phyloP scores from a whole-genome alignment of 371 early-diverging fungal genomes.

The Furculomyces boomerangus region DNA sequence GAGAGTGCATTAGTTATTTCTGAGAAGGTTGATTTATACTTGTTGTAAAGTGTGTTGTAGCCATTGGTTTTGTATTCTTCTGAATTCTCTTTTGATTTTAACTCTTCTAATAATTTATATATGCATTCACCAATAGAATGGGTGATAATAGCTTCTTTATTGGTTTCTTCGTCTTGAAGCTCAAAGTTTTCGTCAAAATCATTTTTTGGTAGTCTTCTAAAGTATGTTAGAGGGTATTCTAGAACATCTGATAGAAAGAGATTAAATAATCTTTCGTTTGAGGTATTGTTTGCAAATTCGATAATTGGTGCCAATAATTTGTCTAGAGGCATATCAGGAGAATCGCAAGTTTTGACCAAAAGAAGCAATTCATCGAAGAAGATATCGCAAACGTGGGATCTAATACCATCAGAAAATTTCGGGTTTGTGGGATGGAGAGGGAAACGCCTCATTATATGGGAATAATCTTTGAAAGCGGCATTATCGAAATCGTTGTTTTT shows the following conservation, averaged over 20 bases:
- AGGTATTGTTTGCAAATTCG: constrained; percentile 26
- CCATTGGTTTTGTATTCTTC: neutral
- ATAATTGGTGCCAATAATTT: constrained; percentile 43
- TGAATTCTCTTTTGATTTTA: too few relatives aligned
- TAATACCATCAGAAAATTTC: constrained; percentile 50
- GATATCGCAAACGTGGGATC: constrained; percentile 62
- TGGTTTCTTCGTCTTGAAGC: neutral
- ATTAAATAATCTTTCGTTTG: constrained; percentile 10
- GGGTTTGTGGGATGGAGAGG: constrained; percentile 8
- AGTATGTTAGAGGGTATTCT: constrained; percentile 4
- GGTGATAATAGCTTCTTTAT: neutral
- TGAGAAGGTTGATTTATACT: neutral
- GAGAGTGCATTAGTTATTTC: neutral
- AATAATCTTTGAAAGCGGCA: constrained; percentile 34
- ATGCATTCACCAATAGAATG: neutral
- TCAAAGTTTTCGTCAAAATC: too few relatives aligned
- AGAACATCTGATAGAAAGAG: constrained; percentile 13
- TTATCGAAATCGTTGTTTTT: constrained; percentile 43
- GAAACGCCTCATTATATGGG: constrained; percentile 22
- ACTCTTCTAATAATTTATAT: neutral
- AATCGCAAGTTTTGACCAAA: constrained; percentile 19
- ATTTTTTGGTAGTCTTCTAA: too few relatives aligned
- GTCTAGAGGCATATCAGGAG: constrained; percentile 39
- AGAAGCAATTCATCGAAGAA: constrained; percentile 62
- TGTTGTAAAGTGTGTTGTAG: neutral